Evolutionary conservation across 805 yeast species (phyloP).

Genomic region (Alloascoidea hylecoeti): DNA sequence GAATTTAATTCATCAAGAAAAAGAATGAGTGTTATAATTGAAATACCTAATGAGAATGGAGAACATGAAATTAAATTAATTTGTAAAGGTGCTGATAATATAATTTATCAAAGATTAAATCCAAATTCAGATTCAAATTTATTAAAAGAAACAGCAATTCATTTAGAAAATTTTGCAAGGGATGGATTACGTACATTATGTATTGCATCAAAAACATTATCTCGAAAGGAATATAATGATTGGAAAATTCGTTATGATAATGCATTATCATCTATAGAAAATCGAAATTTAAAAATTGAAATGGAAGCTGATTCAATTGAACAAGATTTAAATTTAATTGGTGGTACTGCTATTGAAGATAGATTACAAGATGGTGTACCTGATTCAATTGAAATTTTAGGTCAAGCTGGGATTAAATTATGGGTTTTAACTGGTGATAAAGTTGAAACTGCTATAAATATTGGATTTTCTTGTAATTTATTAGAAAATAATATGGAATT

Average conservation of each 20-base stretch:
- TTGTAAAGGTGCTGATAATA: conserved; percentile 80
- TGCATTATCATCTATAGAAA: conserved; percentile 50
- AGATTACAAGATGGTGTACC: conserved; percentile 80
- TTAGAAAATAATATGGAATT: conserved; percentile 67
- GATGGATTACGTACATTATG: conserved; percentile 78
- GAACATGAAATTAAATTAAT: conserved; percentile 45
- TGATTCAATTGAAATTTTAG: conserved; percentile 56
- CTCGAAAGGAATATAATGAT: conserved; percentile 43
- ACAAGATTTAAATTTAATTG: conserved; percentile 45
- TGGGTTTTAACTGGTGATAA: conserved; percentile 87
- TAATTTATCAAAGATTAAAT: conserved; percentile 50
- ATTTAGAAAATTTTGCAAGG: conserved; percentile 65
- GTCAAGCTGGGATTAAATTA: conserved; percentile 65
- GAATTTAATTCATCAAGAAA: conserved; percentile 79
- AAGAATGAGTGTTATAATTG: conserved; percentile 75
- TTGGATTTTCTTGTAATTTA: conserved; percentile 75
- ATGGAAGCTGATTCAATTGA: conserved; percentile 64
- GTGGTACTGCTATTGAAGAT: conserved; percentile 85
- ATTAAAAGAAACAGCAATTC: conserved; percentile 52
- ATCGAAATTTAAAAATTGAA: conserved; percentile 63
- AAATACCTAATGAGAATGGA: conserved; percentile 13
- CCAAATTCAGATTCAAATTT: conserved; percentile 31
- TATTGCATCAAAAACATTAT: conserved; percentile 55
- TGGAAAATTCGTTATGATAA: conserved; percentile 52
- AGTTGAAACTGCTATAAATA: conserved; percentile 78